These are phyloP conservation scores for Pleurotus salmoneostramineus DNA, from an alignment of 768 basidiomycete species.

Conservation along the genomic window DNA sequence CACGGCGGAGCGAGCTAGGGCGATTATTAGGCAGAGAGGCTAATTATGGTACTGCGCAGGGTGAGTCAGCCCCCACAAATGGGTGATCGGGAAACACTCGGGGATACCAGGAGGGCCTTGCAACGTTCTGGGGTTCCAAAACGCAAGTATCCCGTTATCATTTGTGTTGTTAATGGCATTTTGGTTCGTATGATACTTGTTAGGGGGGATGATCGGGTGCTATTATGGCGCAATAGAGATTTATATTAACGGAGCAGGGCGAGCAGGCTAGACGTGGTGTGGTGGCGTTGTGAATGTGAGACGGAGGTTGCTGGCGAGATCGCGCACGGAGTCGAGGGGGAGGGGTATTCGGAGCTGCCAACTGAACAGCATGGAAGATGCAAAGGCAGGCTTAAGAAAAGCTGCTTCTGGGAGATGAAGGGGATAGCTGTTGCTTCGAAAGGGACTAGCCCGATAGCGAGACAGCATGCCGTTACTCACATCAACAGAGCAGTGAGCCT, in stretches of 20 bases:
- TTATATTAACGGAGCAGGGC: no score
- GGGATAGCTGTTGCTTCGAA: not conserved
- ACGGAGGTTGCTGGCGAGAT: not conserved
- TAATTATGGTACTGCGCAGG: not conserved
- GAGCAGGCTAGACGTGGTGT: no score
- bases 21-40: not conserved
- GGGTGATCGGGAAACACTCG: constrained; percentile 3
- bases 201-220: not conserved
- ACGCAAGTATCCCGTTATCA: not conserved
- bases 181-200: no score
- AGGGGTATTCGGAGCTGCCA: not conserved
- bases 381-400: not conserved
- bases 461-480: constrained; percentile 8
- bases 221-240: not conserved
- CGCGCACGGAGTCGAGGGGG: not conserved
- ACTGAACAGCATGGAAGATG: constrained; percentile 1
- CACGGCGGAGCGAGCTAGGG: no score
- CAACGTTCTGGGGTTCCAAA: constrained; percentile 6
- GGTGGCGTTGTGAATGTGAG: not conserved
- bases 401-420: not conserved
- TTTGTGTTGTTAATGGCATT: no score
- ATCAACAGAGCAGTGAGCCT: no score
- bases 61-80: constrained; percentile 1
- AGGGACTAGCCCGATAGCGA: constrained; percentile 6
- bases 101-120: constrained; percentile 1